Percentiles rank a stretch among this genome's conserved stretches.
Conservation (phyloP, 345 rosid species). For the Geranium rotundifolium region DNA sequence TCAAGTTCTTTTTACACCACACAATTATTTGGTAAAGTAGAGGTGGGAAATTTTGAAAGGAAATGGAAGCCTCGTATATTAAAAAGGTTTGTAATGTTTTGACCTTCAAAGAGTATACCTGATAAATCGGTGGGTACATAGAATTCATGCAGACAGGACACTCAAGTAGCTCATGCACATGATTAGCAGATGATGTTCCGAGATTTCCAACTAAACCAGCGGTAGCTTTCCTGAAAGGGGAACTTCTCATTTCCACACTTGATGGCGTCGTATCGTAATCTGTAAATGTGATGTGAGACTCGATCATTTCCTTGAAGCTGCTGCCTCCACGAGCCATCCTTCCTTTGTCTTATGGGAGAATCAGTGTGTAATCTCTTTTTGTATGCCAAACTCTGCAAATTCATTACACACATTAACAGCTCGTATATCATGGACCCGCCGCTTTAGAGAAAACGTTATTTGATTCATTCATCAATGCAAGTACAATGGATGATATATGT, state of each 20-base stretch:
- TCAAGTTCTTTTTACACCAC: too few species aligned
- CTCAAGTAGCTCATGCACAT: slow-evolving; percentile 43
- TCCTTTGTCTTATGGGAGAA: neutral
- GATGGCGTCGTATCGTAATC: slow-evolving; percentile 35
- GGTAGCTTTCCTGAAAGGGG: slow-evolving; percentile 17
- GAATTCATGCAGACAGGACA: slow-evolving; percentile 46
- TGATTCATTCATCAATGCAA: too few species aligned
- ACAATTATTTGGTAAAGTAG: too few species aligned
- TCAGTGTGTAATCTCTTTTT: too few species aligned
- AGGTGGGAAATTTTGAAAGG: too few species aligned
- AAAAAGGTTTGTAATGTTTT: too few species aligned
- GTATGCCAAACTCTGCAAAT: too few species aligned
- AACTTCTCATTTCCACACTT: slow-evolving; percentile 26
- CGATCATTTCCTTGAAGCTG: slow-evolving; percentile 34
- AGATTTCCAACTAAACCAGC: slow-evolving; percentile 21
- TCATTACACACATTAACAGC: too few species aligned
- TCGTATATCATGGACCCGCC: too few species aligned
- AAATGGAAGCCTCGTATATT: too few species aligned
- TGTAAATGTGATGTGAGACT: slow-evolving; percentile 21
- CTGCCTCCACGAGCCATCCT: slow-evolving; percentile 49
- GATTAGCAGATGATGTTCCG: slow-evolving; percentile 27
- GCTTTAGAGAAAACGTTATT: too few species aligned
- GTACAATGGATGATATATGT: too few species aligned
- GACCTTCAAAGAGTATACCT: slow-evolving; percentile 23
- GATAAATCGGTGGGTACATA: slow-evolving; percentile 58